A percentile compares a stretch with the other conserved stretches of the same genome.
Conservation (phyloP, 306 rosid species). For the Prunus armeniaca region DNA sequence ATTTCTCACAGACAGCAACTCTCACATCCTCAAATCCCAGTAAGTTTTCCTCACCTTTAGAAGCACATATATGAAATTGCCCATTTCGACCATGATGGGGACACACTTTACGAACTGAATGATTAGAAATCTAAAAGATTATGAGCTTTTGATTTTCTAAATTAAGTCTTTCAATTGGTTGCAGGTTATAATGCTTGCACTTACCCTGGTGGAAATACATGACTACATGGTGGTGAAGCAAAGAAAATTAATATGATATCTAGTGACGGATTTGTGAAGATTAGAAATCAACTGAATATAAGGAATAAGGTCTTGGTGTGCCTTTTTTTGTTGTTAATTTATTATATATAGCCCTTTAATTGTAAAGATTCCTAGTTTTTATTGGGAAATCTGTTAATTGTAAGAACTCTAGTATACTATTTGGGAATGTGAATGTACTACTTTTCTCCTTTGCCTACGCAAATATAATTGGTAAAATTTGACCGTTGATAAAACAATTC, state of each 20-base stretch:
- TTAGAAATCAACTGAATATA: not conserved
- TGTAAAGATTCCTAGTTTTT: not conserved
- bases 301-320: slow-evolving; percentile 1
- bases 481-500: no score
- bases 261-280: not conserved
- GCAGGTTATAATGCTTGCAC: slow-evolving; percentile 81
- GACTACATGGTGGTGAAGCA: slow-evolving; percentile 8
- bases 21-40: slow-evolving; percentile 83
- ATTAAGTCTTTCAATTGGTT: not conserved
- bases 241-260: not conserved
- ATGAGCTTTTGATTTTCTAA: not conserved
- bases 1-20: slow-evolving; percentile 80
- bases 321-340: not conserved
- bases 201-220: slow-evolving; percentile 61
- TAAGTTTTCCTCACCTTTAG: slow-evolving; percentile 30
- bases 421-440: not conserved
- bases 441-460: not conserved
- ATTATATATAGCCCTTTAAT: not conserved
- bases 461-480: not conserved
- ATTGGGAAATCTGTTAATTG: not conserved
- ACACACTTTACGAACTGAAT: not conserved
- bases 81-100: not conserved
- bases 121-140: slow-evolving; percentile 11
- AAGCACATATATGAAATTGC: not conserved
- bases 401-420: not conserved